Evolutionary conservation across 169 alveolate species (phyloP), one percentile per base, ranked within the genome.

Genomic region (Eimeria acervulina): DNA sequence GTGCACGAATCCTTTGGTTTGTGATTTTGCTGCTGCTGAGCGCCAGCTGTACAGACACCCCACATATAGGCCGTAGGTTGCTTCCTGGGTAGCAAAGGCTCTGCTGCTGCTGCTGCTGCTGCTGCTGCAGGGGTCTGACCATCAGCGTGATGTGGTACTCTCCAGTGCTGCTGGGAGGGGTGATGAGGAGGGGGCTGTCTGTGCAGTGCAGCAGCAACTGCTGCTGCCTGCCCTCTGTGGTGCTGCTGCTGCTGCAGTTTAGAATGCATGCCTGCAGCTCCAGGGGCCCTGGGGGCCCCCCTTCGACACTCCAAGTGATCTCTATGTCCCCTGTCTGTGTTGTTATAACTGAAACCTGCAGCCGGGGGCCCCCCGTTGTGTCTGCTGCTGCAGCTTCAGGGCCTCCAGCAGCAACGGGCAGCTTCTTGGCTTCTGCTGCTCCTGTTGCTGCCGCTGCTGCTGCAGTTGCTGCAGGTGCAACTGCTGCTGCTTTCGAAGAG

Each of bases 91-190:
- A 23, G 74, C 74, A 4, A 7, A 5, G 36, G 42, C 19, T 36
- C 40, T 68, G 80, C 80, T 68, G 80, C 80, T 68, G 80, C 87
- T 76, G 51, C 87, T 76, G 87, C 87, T 76, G 87, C 55, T 76
- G 87, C 87, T 76, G 87, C 87, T 76, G 87, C 59, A 33, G 61
- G 55, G 38, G 87, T 23, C 52, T 33, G 13, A 76, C 87, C 44
- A 76, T 10, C 55, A 76, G 87, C 33, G 87, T 76, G 21, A 76
- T 76, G 87, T 36, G 87, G 31, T 76, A 76, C 87, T 76, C 87
- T 28, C 87, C 87, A 59, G 59, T 76, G 87, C 87, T 76, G 87
- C 61, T 3, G 44, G 44, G 52, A 13, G 59, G 61, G 31, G 55
- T 8, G 31, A 76, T 13, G 12, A 36, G 17, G 31, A 76, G 87